Percentiles rank a stretch among this genome's conserved stretches.
These are phyloP conservation scores for Boletus bicolor DNA, from an alignment of 768 basidiomycete species.

Conservation along the genomic window DNA sequence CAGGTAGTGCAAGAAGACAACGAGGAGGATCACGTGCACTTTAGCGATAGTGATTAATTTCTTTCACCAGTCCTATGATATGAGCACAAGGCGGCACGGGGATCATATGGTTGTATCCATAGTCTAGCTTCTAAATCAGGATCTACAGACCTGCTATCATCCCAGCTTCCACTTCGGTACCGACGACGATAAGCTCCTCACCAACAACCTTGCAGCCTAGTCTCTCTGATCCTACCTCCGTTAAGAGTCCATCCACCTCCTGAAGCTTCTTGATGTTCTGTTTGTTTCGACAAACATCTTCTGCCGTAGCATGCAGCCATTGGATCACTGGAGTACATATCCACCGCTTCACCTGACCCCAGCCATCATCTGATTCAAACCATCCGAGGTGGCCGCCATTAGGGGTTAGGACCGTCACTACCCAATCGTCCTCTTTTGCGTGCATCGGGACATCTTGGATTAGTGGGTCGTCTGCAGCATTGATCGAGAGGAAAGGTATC, in stretches of 20 bases:
- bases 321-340: constrained; percentile 68
- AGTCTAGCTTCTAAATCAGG: constrained; percentile 12
- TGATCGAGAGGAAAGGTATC: constrained; percentile 74
- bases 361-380: constrained; percentile 54
- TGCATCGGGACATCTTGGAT: constrained; percentile 61
- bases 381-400: constrained; percentile 81
- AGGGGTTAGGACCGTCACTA: constrained; percentile 58
- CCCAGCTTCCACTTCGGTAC: constrained; percentile 51
- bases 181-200: constrained; percentile 51
- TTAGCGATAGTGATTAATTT: constrained; percentile 83
- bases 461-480: constrained; percentile 76
- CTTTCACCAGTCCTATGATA: neutral
- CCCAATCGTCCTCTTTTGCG: constrained; percentile 48
- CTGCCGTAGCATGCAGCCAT: constrained; percentile 60
- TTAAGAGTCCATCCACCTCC: constrained; percentile 57
- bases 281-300: constrained; percentile 43
- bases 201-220: constrained; percentile 59
- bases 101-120: constrained; percentile 9
- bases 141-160: constrained; percentile 58
- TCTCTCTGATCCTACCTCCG: constrained; percentile 53
- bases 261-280: constrained; percentile 34
- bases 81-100: constrained; percentile 4
- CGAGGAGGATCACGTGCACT: constrained; percentile 64
- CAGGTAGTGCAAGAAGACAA: constrained; percentile 44
- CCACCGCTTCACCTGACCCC: constrained; percentile 49